A percentile compares a stretch with the other conserved stretches of the same genome.
phyloP scores from a whole-genome alignment of 805 yeast species.

The Groenewaldozyma salmanticensis region DNA sequence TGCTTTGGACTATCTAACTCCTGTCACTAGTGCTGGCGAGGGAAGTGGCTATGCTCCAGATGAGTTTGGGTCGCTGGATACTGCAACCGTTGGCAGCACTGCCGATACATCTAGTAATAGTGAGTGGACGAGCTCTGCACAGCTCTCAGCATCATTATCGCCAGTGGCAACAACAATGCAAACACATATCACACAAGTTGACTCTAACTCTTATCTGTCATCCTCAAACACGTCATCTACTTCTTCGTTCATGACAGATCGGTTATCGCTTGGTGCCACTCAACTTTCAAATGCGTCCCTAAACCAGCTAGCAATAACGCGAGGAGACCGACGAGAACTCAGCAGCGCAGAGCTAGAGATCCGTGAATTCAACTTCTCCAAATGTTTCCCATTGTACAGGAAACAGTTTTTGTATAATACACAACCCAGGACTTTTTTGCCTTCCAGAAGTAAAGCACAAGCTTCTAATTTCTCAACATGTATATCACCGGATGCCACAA shows the following conservation, averaged over 20 bases:
- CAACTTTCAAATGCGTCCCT: conserved; percentile 2
- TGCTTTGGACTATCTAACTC: no score
- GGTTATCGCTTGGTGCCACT: not conserved
- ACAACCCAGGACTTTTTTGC: conserved; percentile 39
- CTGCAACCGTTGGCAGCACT: not conserved
- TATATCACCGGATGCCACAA: conserved; percentile 52
- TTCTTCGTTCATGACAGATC: not conserved
- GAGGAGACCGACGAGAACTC: not conserved
- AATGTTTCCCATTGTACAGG: conserved; percentile 76
- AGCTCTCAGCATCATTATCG: no score
- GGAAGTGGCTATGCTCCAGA: no score
- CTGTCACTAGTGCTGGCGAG: not conserved
- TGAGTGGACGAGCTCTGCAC: no score
- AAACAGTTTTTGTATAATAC: conserved; percentile 46
- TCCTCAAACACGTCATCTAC: not conserved
- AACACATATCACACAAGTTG: no score
- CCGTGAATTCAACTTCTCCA: conserved; percentile 43
- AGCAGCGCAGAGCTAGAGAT: conserved; percentile 8
- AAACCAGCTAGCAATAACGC: no score
- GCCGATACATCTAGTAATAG: not conserved
- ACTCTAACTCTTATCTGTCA: no score
- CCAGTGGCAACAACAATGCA: no score
- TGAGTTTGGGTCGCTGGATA: no score
- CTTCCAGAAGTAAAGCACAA: conserved; percentile 32
- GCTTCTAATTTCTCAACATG: conserved; percentile 41